phyloP scores from a whole-genome alignment of 2,329 filamentous ascomycete species.

The Colletotrichum melonis region DNA sequence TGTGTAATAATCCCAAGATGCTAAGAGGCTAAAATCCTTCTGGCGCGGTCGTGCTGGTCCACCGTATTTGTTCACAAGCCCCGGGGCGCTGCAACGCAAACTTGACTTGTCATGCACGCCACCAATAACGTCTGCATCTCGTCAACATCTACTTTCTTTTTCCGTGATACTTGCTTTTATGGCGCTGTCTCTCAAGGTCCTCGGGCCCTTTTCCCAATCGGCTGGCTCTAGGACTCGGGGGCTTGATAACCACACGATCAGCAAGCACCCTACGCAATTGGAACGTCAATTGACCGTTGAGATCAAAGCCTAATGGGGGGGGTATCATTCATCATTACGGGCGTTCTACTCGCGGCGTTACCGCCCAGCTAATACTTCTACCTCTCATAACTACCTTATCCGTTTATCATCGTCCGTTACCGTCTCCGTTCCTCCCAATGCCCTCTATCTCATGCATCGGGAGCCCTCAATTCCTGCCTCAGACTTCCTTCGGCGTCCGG shows the following conservation, averaged over 20 bases:
- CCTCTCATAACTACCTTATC: not conserved
- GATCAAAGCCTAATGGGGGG: not conserved
- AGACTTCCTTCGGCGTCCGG: slow-evolving; percentile 22
- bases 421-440: not conserved
- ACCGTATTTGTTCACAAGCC: not conserved
- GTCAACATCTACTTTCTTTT: slow-evolving; percentile 29
- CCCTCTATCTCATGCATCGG: not conserved
- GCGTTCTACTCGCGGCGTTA: not conserved
- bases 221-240: too few species aligned
- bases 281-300: not conserved
- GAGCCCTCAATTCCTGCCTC: slow-evolving; percentile 7
- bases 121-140: slow-evolving; percentile 1
- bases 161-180: not conserved
- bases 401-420: not conserved
- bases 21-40: not conserved
- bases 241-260: too few species aligned
- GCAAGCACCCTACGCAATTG: not conserved
- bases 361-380: not conserved
- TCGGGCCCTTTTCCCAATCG: not conserved
- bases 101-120: not conserved
- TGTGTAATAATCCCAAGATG: too few species aligned
- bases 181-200: not conserved
- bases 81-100: not conserved
- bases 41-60: not conserved
- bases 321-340: slow-evolving; percentile 33